Evolutionary conservation across 371 early-diverging fungal species (phyloP).

Genomic region (Apophysomyces sp.): DNA sequence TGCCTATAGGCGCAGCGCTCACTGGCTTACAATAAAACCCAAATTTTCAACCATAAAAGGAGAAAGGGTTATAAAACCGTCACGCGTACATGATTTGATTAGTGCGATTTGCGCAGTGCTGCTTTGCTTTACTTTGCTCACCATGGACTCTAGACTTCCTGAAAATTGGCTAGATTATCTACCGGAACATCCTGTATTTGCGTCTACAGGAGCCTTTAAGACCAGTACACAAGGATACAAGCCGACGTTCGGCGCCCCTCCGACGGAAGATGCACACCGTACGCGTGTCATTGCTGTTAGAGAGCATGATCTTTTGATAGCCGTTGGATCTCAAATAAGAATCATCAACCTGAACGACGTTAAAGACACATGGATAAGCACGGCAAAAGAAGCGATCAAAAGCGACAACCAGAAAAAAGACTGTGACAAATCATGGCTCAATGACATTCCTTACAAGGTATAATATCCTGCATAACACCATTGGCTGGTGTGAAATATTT

Average conservation of each 20-base stretch:
- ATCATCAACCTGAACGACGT: slow-evolving; percentile 31
- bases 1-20: no score
- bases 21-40: no score
- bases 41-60: no score
- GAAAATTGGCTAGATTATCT: slow-evolving; percentile 6
- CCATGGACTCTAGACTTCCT: neutral
- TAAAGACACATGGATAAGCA: slow-evolving; percentile 40
- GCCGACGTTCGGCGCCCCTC: neutral
- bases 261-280: slow-evolving; percentile 5
- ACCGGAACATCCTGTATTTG: neutral
- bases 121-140: neutral
- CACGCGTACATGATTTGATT: neutral
- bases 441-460: slow-evolving; percentile 41
- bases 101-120: neutral
- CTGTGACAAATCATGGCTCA: slow-evolving; percentile 24
- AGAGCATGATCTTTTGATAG: slow-evolving; percentile 40
- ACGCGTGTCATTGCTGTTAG: slow-evolving; percentile 31
- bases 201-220: neutral
- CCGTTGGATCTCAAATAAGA: slow-evolving; percentile 33
- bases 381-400: slow-evolving; percentile 10
- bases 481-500: neutral
- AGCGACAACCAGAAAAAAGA: neutral
- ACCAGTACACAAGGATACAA: neutral
- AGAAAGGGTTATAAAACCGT: neutral
- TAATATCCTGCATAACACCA: neutral